Percentiles rank a stretch among this genome's conserved stretches.
phyloP scores from a whole-genome alignment of 2,329 filamentous ascomycete species.

The Diaporthe citriasiana region DNA sequence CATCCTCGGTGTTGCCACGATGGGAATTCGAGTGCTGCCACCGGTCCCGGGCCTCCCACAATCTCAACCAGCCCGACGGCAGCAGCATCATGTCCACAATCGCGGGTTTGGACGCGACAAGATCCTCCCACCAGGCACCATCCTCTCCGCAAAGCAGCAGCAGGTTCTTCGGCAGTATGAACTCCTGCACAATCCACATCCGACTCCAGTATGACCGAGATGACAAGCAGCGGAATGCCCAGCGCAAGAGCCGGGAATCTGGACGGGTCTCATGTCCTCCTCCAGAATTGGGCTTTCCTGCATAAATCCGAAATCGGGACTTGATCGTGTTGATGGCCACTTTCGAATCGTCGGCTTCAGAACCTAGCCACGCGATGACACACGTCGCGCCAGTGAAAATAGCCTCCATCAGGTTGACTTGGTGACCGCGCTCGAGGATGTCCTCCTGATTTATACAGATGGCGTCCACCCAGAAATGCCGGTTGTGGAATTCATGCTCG shows the following conservation, averaged over 20 bases:
- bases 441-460: conserved; percentile 43
- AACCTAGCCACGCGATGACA: conserved; percentile 32
- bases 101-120: conserved; percentile 28
- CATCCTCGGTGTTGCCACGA: background rate
- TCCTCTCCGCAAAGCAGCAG: conserved; percentile 23
- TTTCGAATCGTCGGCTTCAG: background rate
- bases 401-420: conserved; percentile 43
- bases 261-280: background rate
- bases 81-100: conserved; percentile 21
- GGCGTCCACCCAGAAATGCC: too few species aligned
- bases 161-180: conserved; percentile 30
- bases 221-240: background rate
- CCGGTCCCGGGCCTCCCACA: conserved; percentile 22
- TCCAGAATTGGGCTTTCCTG: background rate
- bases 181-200: conserved; percentile 41
- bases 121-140: conserved; percentile 32
- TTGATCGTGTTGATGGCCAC: conserved; percentile 23
- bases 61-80: conserved; percentile 26
- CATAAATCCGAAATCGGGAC: background rate
- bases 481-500: conserved; percentile 16
- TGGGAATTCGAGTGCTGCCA: conserved; percentile 14
- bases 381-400: conserved; percentile 33
- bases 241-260: background rate
- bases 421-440: conserved; percentile 41
- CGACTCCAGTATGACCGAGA: conserved; percentile 37